A percentile compares a stretch with the other conserved stretches of the same genome.
Conservation (phyloP, 1,284 basidiomycete species). For the Leccinum angustisporum region DNA sequence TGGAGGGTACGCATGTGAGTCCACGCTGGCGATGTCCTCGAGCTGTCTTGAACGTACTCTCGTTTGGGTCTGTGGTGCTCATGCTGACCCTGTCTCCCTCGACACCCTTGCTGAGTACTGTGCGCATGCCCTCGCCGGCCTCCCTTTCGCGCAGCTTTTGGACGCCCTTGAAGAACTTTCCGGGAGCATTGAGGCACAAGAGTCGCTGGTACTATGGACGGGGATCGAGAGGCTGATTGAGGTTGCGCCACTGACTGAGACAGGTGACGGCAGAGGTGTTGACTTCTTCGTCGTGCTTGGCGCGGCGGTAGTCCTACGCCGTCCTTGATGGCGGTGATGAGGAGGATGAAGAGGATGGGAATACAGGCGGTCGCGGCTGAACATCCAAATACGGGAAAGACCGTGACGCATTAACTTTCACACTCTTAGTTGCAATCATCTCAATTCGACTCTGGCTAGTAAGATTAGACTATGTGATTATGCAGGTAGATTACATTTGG, state of each 20-base stretch:
- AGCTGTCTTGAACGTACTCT: slow-evolving; percentile 49
- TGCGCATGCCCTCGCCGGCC: slow-evolving; percentile 61
- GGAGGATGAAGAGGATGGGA: slow-evolving; percentile 85
- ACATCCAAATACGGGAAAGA: slow-evolving; percentile 90
- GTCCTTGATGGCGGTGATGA: slow-evolving; percentile 92
- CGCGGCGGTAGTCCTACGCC: slow-evolving; percentile 92
- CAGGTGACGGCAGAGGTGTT: slow-evolving; percentile 89
- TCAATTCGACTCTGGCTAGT: too few species aligned
- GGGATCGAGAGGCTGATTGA: slow-evolving; percentile 82
- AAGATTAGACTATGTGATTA: slow-evolving; percentile 23
- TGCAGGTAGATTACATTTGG: slow-evolving; percentile 33
- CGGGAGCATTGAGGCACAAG: slow-evolving; percentile 66
- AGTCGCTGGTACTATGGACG: slow-evolving; percentile 75
- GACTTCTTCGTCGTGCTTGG: slow-evolving; percentile 85
- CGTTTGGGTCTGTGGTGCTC: slow-evolving; percentile 40
- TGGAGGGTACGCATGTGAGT: slow-evolving; percentile 65
- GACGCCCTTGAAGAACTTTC: slow-evolving; percentile 82
- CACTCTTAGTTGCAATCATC: too few species aligned
- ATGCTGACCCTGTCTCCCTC: slow-evolving; percentile 40
- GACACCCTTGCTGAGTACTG: slow-evolving; percentile 59
- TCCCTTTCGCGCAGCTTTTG: slow-evolving; percentile 84
- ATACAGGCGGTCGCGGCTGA: slow-evolving; percentile 83
- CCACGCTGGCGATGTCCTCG: slow-evolving; percentile 56
- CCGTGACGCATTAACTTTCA: slow-evolving; percentile 37
- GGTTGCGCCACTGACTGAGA: slow-evolving; percentile 85